phyloP scores from a whole-genome alignment of 179 eudicot species.

The Heliamphora ciliata region DNA sequence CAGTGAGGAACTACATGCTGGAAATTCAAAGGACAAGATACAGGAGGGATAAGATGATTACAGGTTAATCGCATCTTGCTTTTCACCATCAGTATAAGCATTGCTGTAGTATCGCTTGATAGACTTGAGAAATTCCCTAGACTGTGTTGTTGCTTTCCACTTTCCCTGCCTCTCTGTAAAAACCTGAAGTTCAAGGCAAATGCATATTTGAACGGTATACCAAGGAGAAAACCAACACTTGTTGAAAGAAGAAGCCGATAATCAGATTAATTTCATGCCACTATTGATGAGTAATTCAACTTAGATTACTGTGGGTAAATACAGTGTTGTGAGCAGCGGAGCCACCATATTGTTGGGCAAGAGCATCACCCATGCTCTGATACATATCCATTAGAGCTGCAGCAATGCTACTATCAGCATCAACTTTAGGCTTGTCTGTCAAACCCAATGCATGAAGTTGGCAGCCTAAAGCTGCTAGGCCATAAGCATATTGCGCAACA shows the following conservation, averaged over 20 bases:
- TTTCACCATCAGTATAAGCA: conserved; percentile 95
- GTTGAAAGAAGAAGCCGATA: conserved; percentile 6
- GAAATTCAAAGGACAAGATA: conserved; percentile 9
- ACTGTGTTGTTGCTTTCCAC: conserved; percentile 98
- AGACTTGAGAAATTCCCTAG: conserved; percentile 93
- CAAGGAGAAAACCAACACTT: not conserved
- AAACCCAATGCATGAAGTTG: conserved; percentile 90
- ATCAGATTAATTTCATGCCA: conserved; percentile 2
- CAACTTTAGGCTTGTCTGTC: conserved; percentile 74
- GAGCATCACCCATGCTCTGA: conserved; percentile 98
- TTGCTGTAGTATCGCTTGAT: conserved; percentile 96
- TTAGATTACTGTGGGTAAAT: conserved; percentile 18
- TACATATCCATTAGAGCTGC: conserved; percentile 94
- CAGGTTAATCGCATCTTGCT: conserved; percentile 96
- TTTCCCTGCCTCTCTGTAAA: conserved; percentile 93
- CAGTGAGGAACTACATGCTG: not conserved
- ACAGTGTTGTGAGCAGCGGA: conserved; percentile 99
- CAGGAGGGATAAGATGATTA: conserved; percentile 25
- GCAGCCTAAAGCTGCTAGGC: conserved; percentile 85
- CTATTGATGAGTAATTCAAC: not conserved
- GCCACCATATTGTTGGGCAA: conserved; percentile 98
- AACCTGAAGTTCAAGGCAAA: conserved; percentile 41
- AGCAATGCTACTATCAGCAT: conserved; percentile 85
- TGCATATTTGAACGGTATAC: conserved; percentile 5
- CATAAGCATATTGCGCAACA: conserved; percentile 97